Evolutionary conservation across 2,329 filamentous ascomycete genomes (phyloP), one percentile per base, ranked within the genome.

Genomic region (Neoarthrinium moseri): DNA sequence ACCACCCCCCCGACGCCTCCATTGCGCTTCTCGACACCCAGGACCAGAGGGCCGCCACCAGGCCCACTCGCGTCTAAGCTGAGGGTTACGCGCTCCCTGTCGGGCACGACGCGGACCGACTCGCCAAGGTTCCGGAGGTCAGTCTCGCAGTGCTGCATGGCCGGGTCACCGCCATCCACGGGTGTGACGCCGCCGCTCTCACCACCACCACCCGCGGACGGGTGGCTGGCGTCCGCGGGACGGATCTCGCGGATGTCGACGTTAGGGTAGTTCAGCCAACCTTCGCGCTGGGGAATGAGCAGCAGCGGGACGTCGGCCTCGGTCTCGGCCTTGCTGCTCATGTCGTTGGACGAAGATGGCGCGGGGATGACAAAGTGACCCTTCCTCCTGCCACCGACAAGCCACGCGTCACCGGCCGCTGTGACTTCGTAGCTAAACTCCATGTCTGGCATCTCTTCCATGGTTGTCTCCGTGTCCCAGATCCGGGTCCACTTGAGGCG

Each of bases 401-500:
- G 79, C 92, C 92, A 97, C 0, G 81, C 77, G 30, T 92, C 90
- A 2, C 79, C 70, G 13, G 84, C 81, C 1, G 86, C 85, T 12
- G 83, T 81, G 18, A 97, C 75, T 55, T 96, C 91, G 65, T 94
- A 95, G 53, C 85, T 83, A 59, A 95, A 95, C 51, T 91, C 83
- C 2, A 91, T 72, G 18, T 81, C 74, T 1, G 51, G 43, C 29
- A 60, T 61, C 13, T 57, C 43, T 4, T 61, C 52, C 8, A 60
- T 50, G 2, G 64, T 47, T 12, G 67, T 62, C 1, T 67, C 63
- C 0, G 75, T 80, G 52, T 84, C 78, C 83, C 83, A 86, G 2
- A 72, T 64, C 22, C 81, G 74, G 8, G 82, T 84, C 78, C 81
- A 86, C 50, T 74, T 75, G 10, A 86, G 72, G 32, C 75, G 73